Conservation (phyloP, 2,329 filamentous ascomycete genomes). For the Pseudofabraea citricarpa region DNA sequence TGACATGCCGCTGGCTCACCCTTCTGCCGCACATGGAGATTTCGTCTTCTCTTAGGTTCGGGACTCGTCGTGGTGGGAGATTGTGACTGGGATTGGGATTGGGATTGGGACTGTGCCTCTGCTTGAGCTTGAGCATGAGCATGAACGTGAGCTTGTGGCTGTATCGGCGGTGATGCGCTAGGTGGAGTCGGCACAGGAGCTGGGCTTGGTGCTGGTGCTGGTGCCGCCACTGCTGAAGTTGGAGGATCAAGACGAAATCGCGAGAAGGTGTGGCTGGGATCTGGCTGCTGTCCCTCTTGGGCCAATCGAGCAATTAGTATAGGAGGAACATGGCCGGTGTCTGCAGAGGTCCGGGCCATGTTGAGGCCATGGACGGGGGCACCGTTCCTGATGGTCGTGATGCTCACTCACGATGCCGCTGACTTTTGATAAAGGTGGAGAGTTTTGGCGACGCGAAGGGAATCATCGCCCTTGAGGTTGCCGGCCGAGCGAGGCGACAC, state of each 20-base stretch:
- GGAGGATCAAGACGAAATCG: not conserved
- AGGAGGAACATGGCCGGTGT: constrained; percentile 1
- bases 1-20: constrained; percentile 1
- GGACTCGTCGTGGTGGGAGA: not conserved
- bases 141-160: not conserved
- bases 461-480: no score
- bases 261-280: not conserved
- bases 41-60: not conserved
- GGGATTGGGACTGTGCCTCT: no score
- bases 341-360: not conserved
- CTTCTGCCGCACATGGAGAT: not conserved
- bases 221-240: not conserved
- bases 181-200: no score
- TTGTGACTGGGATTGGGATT: not conserved
- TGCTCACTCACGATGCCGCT: no score
- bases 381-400: no score
- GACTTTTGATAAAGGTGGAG: no score
- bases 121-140: not conserved
- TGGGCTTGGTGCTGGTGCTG: not conserved
- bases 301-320: not conserved
- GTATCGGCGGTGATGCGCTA: no score
- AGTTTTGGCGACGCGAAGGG: no score
- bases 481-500: no score
- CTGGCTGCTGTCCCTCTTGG: not conserved
- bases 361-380: no score